A percentile compares a stretch with the other conserved stretches of the same genome.
Conservation (phyloP, 2,329 filamentous ascomycete species). For the Aspergillus pseudoterreus region DNA sequence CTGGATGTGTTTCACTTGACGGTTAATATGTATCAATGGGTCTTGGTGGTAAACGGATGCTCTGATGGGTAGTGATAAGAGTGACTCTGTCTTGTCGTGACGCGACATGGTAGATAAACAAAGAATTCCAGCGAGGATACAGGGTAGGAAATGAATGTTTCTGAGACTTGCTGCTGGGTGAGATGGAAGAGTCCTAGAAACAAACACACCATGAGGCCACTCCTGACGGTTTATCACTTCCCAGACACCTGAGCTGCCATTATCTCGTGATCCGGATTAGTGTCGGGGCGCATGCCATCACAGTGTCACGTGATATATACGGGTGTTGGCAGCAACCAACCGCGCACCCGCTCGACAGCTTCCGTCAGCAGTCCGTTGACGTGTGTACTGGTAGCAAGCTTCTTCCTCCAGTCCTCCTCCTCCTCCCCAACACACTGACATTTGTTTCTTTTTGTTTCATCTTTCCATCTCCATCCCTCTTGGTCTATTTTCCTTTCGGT, state of each 20-base stretch:
- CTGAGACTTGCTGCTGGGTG: neutral
- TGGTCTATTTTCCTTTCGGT: conserved; percentile 18
- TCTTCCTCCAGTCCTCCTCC: conserved; percentile 9
- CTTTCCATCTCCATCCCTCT: conserved; percentile 17
- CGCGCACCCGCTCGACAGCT: conserved; percentile 23
- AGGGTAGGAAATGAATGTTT: neutral
- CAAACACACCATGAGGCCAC: neutral
- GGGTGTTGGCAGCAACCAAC: conserved; percentile 25
- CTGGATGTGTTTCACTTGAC: conserved; percentile 53
- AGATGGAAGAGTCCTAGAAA: neutral
- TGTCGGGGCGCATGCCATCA: conserved; percentile 7
- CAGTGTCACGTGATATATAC: conserved; percentile 21
- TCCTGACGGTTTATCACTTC: too few species aligned
- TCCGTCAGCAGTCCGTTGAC: conserved; percentile 26
- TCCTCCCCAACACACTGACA: conserved; percentile 11
- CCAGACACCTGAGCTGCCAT: neutral
- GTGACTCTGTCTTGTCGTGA: conserved; percentile 18
- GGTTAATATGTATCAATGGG: conserved; percentile 49
- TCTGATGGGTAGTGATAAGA: conserved; percentile 28
- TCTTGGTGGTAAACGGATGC: conserved; percentile 32
- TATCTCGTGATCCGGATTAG: conserved; percentile 7
- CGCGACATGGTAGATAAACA: conserved; percentile 26
- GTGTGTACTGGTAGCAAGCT: conserved; percentile 25
- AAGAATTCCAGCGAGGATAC: neutral
- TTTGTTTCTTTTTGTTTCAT: conserved; percentile 19